Evolutionary conservation across 768 basidiomycete species (phyloP).

Genomic region (Tephrocybe rancida): DNA sequence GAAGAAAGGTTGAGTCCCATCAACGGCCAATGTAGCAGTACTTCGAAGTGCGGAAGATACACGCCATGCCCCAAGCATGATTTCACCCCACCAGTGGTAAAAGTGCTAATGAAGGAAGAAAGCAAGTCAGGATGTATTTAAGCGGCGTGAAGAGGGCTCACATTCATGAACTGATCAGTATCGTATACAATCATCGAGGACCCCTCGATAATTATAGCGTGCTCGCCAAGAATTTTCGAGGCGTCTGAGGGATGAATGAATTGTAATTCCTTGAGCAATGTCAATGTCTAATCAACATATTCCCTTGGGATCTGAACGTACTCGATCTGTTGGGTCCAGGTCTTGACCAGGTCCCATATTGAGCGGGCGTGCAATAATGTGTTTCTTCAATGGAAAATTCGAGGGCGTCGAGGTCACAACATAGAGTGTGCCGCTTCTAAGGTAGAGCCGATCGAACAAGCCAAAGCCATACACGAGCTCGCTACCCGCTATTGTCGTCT

Average conservation of each 20-base stretch:
- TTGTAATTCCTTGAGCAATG: constrained; percentile 17
- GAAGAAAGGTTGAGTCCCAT: neutral
- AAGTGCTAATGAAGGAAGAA: constrained; percentile 16
- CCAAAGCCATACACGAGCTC: constrained; percentile 70
- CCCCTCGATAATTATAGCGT: constrained; percentile 17
- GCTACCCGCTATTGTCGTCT: constrained; percentile 29
- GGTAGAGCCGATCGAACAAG: constrained; percentile 72
- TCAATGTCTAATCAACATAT: neutral
- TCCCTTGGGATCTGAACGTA: neutral
- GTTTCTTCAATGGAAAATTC: constrained; percentile 45
- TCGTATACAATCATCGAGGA: constrained; percentile 23
- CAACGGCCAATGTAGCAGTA: too few species aligned
- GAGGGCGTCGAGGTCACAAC: constrained; percentile 49
- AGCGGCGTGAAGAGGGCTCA: neutral
- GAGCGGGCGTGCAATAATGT: constrained; percentile 41
- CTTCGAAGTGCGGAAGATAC: constrained; percentile 18
- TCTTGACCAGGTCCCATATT: constrained; percentile 22
- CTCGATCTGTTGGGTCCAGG: constrained; percentile 32
- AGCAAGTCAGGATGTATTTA: neutral
- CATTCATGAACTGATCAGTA: constrained; percentile 25
- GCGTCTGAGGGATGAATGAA: constrained; percentile 18
- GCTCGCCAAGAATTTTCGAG: constrained; percentile 16
- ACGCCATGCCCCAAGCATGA: constrained; percentile 25
- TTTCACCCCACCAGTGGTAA: constrained; percentile 31
- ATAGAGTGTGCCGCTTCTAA: constrained; percentile 74